Evolutionary conservation across 495 filamentous ascomycete species (phyloP).

Genomic region (Penicillium maclennaniae): DNA sequence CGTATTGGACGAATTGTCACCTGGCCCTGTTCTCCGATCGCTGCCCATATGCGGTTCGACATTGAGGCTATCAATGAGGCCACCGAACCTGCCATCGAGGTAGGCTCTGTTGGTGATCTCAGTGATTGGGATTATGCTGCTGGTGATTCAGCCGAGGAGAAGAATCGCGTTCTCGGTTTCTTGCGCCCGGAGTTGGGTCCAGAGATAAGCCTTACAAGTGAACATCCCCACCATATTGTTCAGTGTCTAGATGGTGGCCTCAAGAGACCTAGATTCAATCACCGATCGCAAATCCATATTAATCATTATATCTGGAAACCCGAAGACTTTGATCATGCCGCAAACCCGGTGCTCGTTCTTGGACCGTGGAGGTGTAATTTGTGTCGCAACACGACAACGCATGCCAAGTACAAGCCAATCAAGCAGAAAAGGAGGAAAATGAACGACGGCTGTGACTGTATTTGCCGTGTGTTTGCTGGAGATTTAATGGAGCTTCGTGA

Average conservation of each 20-base stretch:
- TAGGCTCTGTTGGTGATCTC: constrained; percentile 24
- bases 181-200: background rate
- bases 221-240: constrained; percentile 26
- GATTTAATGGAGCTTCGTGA: too few relatives aligned
- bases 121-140: constrained; percentile 17
- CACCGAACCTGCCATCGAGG: too few relatives aligned
- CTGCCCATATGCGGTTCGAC: too few relatives aligned
- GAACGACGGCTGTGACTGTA: too few relatives aligned
- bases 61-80: too few relatives aligned
- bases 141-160: constrained; percentile 1
- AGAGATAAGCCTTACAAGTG: constrained; percentile 8
- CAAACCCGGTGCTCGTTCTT: background rate
- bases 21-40: too few relatives aligned
- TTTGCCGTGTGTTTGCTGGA: too few relatives aligned
- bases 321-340: constrained; percentile 2
- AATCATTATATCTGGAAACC: constrained; percentile 12
- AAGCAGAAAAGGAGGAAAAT: too few relatives aligned
- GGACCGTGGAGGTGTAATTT: constrained; percentile 5
- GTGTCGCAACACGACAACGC: background rate
- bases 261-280: constrained; percentile 12
- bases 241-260: constrained; percentile 1
- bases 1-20: too few relatives aligned
- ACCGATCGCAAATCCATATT: constrained; percentile 17
- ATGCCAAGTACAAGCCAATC: too few relatives aligned
- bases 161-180: too few relatives aligned